A percentile compares a stretch with the other conserved stretches of the same genome.
phyloP scores from a whole-genome alignment of 208 protist species.

The Trypanosoma melophagium region DNA sequence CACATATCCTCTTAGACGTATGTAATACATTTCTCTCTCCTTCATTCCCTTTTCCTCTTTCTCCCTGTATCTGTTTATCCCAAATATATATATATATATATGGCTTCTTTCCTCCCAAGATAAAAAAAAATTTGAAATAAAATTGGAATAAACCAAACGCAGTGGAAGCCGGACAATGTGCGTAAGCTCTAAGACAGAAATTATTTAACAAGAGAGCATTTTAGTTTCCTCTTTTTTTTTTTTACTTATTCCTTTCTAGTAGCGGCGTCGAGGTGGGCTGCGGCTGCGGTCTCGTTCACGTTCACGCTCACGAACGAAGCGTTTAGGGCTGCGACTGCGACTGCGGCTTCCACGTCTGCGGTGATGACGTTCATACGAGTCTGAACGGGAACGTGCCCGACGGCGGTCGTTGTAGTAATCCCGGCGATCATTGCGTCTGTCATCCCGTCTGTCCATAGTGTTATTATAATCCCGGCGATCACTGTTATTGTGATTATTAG shows the following conservation, averaged over 20 bases:
- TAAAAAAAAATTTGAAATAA: constrained; percentile 3
- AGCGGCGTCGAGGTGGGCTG: constrained; percentile 13
- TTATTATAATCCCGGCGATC: background rate
- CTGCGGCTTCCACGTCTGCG: constrained; percentile 39
- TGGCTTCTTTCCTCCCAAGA: background rate
- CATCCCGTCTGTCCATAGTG: background rate
- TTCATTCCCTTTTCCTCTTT: background rate
- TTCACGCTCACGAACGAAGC: constrained; percentile 19
- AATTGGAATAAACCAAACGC: too few species aligned
- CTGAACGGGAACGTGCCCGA: constrained; percentile 22
- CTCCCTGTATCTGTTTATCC: background rate
- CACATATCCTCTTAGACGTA: too few species aligned
- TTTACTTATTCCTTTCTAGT: constrained; percentile 8
- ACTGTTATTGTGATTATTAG: background rate
- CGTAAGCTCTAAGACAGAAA: too few species aligned
- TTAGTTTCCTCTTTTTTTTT: constrained; percentile 6
- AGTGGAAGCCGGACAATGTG: too few species aligned
- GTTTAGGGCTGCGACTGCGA: constrained; percentile 31
- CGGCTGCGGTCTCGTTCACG: constrained; percentile 26
- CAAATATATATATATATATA: background rate
- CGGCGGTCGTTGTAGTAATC: constrained; percentile 11
- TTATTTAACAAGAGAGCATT: too few species aligned
- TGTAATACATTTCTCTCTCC: too few species aligned
- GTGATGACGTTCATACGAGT: constrained; percentile 37
- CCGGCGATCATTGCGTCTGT: constrained; percentile 28